These are phyloP conservation scores for Ceratocystis ficicola DNA, from an alignment of 2,329 filamentous ascomycete genomes.

Conservation along the genomic window DNA sequence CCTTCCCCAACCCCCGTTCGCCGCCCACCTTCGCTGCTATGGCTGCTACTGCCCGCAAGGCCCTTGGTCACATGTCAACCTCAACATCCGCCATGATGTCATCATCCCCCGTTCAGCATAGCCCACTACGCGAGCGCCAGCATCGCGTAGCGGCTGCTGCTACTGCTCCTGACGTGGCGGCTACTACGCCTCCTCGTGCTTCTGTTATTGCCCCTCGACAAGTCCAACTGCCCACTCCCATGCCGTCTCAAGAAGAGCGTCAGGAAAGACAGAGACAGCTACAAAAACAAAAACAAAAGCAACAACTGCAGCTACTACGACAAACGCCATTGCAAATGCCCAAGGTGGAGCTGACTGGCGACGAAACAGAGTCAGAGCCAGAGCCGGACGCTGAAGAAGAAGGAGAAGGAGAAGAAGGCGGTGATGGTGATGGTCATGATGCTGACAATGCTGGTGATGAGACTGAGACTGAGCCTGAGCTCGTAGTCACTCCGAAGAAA, in stretches of 20 bases:
- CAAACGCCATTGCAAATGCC: not conserved
- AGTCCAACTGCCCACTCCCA: constrained; percentile 10
- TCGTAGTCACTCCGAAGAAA: constrained; percentile 6
- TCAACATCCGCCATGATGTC: constrained; percentile 10
- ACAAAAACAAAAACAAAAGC: not conserved
- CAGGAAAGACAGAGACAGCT: not conserved
- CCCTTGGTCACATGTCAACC: not conserved
- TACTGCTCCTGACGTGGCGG: not conserved
- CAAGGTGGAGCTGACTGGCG: constrained; percentile 11
- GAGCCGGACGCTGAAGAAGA: constrained; percentile 10
- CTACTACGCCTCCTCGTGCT: not conserved
- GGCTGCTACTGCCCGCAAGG: not conserved
- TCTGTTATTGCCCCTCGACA: not conserved
- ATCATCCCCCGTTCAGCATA: constrained; percentile 16
- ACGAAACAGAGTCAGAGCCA: constrained; percentile 27
- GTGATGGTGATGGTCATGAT: not conserved
- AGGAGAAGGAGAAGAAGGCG: not conserved
- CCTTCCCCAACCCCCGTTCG: constrained; percentile 51
- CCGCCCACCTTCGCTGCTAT: constrained; percentile 30
- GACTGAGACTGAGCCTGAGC: not conserved
- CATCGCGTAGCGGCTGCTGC: not conserved
- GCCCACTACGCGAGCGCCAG: constrained; percentile 7
- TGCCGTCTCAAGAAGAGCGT: constrained; percentile 11
- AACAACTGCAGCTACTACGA: not conserved
- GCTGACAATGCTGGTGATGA: not conserved